These are phyloP conservation scores for Pythium aquatile DNA, from an alignment of 352 stramenopile genomes.

Conservation along the genomic window DNA sequence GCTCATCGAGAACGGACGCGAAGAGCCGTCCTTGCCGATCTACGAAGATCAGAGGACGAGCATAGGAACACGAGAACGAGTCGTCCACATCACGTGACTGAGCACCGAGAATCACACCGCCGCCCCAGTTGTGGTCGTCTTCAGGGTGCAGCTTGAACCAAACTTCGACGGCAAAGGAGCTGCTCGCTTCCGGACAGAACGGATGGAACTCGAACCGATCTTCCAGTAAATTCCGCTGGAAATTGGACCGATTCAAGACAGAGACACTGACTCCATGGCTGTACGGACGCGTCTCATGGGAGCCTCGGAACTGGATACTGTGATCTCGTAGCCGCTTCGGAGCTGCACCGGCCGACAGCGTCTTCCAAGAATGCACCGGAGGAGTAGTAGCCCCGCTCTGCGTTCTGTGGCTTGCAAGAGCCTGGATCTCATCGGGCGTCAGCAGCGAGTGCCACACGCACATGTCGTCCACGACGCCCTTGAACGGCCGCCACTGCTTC, in stretches of 20 bases:
- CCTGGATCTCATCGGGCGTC: constrained; percentile 1
- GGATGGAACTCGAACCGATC: constrained; percentile 21
- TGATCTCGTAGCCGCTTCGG: constrained; percentile 17
- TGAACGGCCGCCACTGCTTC: constrained; percentile 24
- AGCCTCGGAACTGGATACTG: constrained; percentile 24
- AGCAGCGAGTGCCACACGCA: constrained; percentile 20
- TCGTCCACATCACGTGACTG: constrained; percentile 15
- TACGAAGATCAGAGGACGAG: constrained; percentile 20
- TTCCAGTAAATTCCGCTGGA: constrained; percentile 21
- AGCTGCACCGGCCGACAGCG: constrained; percentile 1
- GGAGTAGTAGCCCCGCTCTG: neutral
- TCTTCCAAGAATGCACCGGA: constrained; percentile 23
- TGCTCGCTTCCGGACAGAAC: constrained; percentile 21
- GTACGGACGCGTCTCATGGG: constrained; percentile 17
- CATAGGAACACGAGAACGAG: constrained; percentile 3
- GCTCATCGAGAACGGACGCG: constrained; percentile 23
- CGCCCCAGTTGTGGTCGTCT: constrained; percentile 14
- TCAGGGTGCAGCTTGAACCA: constrained; percentile 23
- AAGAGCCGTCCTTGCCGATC: constrained; percentile 14
- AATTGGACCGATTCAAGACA: constrained; percentile 18
- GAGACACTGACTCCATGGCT: constrained; percentile 19
- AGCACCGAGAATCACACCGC: constrained; percentile 17
- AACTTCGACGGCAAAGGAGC: constrained; percentile 25
- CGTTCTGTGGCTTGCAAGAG: neutral
- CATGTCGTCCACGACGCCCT: constrained; percentile 24